Percentiles rank a stretch among this genome's conserved stretches.
These are phyloP conservation scores for Beta corolliflora DNA, from an alignment of 179 eudicot genomes.

Conservation along the genomic window DNA sequence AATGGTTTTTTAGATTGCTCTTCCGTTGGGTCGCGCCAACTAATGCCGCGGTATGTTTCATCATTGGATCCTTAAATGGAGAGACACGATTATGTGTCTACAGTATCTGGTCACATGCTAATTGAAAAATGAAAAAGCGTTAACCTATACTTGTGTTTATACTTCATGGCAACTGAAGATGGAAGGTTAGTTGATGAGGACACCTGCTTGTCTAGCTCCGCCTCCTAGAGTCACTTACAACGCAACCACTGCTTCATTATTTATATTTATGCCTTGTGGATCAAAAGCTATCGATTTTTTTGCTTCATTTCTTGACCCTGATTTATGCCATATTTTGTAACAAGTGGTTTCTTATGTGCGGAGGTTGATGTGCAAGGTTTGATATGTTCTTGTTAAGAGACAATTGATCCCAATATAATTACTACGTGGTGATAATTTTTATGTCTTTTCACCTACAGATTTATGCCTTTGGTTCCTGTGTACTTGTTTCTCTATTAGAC, in stretches of 20 bases:
- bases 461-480: too few species aligned
- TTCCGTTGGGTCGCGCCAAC: too few species aligned
- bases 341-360: slow-evolving; percentile 20
- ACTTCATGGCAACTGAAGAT: slow-evolving; percentile 26
- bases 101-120: slow-evolving; percentile 22
- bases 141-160: slow-evolving; percentile 32
- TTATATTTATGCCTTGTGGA: slow-evolving; percentile 8
- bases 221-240: neutral
- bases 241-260: slow-evolving; percentile 6
- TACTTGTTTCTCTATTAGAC: too few species aligned
- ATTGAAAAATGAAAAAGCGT: slow-evolving; percentile 21
- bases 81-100: too few species aligned
- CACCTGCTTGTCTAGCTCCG: slow-evolving; percentile 10
- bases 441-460: too few species aligned
- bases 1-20: too few species aligned
- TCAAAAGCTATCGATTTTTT: slow-evolving; percentile 1
- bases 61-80: too few species aligned
- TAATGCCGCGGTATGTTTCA: too few species aligned
- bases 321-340: slow-evolving; percentile 26
- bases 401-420: too few species aligned
- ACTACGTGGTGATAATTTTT: too few species aligned
- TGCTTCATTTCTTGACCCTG: neutral
- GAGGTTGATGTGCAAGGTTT: neutral
- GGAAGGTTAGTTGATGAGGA: slow-evolving; percentile 15
- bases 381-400: too few species aligned